phyloP scores from a whole-genome alignment of 2,329 filamentous ascomycete species.

The Xylariaceae sp. region DNA sequence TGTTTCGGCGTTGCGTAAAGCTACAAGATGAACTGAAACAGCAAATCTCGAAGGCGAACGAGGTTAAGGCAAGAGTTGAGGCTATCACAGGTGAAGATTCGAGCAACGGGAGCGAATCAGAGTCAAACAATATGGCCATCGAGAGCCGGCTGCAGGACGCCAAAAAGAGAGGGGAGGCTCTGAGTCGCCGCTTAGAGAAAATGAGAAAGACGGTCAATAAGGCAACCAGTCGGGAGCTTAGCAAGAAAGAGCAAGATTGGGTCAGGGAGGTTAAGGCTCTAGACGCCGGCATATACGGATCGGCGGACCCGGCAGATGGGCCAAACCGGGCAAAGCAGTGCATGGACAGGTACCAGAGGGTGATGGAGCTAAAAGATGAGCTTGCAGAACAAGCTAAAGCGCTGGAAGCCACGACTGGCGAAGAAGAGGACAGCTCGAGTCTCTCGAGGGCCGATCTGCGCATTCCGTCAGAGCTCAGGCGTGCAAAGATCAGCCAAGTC shows the following conservation, averaged over 20 bases:
- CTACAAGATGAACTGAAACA: slow-evolving; percentile 71
- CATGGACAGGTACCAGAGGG: slow-evolving; percentile 64
- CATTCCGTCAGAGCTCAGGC: slow-evolving; percentile 67
- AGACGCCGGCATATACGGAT: slow-evolving; percentile 50
- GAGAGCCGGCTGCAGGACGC: slow-evolving; percentile 57
- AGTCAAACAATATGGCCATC: slow-evolving; percentile 62
- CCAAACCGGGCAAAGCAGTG: slow-evolving; percentile 54
- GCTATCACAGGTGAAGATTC: slow-evolving; percentile 66
- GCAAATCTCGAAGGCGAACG: slow-evolving; percentile 70
- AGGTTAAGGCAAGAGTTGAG: slow-evolving; percentile 71
- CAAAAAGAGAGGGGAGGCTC: slow-evolving; percentile 56
- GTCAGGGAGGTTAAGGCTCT: slow-evolving; percentile 50
- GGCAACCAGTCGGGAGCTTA: slow-evolving; percentile 59
- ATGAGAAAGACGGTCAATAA: slow-evolving; percentile 51
- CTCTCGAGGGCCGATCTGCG: slow-evolving; percentile 52
- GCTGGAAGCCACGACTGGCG: slow-evolving; percentile 42
- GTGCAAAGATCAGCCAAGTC: slow-evolving; percentile 69
- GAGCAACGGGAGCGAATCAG: slow-evolving; percentile 56
- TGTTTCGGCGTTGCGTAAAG: slow-evolving; percentile 74
- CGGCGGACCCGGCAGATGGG: slow-evolving; percentile 41
- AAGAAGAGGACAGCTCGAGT: slow-evolving; percentile 38
- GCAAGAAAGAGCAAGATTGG: slow-evolving; percentile 66
- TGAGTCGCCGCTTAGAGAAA: slow-evolving; percentile 59
- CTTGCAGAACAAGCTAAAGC: slow-evolving; percentile 59
- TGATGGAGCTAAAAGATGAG: slow-evolving; percentile 60